Conservation (phyloP, 306 rosid species). For the Luffa aegyptiaca region DNA sequence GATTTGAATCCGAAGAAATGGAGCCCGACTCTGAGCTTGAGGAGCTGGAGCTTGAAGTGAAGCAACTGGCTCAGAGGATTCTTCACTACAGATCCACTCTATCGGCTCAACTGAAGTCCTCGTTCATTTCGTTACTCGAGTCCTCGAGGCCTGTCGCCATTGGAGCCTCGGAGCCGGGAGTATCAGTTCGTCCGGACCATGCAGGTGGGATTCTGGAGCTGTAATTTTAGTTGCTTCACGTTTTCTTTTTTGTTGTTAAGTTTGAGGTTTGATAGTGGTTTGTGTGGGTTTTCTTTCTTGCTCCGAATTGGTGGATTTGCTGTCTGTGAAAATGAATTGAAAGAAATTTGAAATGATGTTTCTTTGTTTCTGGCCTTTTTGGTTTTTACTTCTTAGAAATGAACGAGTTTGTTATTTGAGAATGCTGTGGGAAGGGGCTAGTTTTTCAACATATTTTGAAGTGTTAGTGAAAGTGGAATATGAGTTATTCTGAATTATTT, state of each 20-base stretch:
- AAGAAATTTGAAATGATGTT: not conserved
- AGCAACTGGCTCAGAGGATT: slow-evolving; percentile 51
- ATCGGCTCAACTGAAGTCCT: slow-evolving; percentile 49
- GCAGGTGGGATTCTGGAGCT: slow-evolving; percentile 9
- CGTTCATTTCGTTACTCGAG: slow-evolving; percentile 34
- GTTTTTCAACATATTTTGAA: not conserved
- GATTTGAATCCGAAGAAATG: slow-evolving; percentile 6
- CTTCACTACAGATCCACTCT: slow-evolving; percentile 44
- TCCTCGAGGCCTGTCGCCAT: slow-evolving; percentile 37
- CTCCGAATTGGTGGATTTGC: not conserved
- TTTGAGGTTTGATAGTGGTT: not conserved
- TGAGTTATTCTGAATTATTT: not conserved
- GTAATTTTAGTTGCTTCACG: not conserved
- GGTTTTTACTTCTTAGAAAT: not conserved
- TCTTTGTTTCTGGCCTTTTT: not conserved
- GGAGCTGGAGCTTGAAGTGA: slow-evolving; percentile 42
- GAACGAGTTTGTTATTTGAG: not conserved
- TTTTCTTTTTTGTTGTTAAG: not conserved
- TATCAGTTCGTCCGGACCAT: slow-evolving; percentile 10
- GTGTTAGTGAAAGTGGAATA: not conserved
- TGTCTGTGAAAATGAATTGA: not conserved
- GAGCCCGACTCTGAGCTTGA: slow-evolving; percentile 27
- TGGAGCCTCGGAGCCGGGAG: slow-evolving; percentile 18
- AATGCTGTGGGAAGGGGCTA: not conserved
- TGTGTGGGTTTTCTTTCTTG: not conserved